These are phyloP conservation scores for Nidula microcarpa DNA, from an alignment of 768 basidiomycete species.

Conservation along the genomic window DNA sequence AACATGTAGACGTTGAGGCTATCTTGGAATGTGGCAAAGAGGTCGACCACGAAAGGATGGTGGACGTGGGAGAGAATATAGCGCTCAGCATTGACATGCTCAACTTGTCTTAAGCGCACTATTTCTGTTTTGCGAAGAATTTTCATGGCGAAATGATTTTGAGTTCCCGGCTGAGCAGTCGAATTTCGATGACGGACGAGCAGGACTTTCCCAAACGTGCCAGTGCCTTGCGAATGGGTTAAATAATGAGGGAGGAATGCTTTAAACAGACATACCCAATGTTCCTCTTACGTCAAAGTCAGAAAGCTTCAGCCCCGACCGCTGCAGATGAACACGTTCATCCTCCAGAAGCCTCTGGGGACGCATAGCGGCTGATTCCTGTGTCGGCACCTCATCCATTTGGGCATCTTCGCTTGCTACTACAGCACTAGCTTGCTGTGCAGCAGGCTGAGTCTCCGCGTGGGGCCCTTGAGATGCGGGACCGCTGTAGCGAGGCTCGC, in stretches of 20 bases:
- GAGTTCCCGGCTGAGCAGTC: slow-evolving; percentile 40
- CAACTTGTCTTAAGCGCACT: slow-evolving; percentile 89
- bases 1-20: slow-evolving; percentile 97
- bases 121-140: slow-evolving; percentile 84
- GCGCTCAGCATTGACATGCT: slow-evolving; percentile 96
- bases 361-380: slow-evolving; percentile 18
- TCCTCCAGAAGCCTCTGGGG: slow-evolving; percentile 65
- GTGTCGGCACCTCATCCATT: slow-evolving; percentile 12
- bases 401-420: slow-evolving; percentile 16
- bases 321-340: slow-evolving; percentile 61
- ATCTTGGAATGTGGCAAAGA: slow-evolving; percentile 95
- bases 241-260: slow-evolving; percentile 1
- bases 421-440: slow-evolving; percentile 8
- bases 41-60: slow-evolving; percentile 95
- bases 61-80: slow-evolving; percentile 88
- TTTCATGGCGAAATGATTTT: slow-evolving; percentile 82
- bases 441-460: background rate
- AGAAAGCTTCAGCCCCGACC: slow-evolving; percentile 59
- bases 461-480: background rate
- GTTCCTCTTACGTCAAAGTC: slow-evolving; percentile 83
- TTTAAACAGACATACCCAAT: slow-evolving; percentile 45
- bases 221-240: slow-evolving; percentile 63
- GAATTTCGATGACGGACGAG: slow-evolving; percentile 74
- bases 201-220: slow-evolving; percentile 92
- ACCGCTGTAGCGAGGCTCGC: slow-evolving; percentile 31